Conservation (phyloP, 805 yeast genomes). For the Yamadazyma olivae region DNA sequence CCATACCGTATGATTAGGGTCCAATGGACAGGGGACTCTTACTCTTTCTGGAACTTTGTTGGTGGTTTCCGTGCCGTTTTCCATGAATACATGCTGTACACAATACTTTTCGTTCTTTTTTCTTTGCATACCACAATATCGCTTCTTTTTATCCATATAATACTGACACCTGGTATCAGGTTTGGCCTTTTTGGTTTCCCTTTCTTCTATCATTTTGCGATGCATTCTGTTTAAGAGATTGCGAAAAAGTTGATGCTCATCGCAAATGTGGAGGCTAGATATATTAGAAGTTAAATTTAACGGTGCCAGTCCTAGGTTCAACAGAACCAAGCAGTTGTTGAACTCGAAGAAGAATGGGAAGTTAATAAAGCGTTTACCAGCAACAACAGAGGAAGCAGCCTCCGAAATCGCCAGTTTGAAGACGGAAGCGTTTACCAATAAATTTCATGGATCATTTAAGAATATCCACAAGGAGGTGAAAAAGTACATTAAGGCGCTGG, state of each 20-base stretch:
- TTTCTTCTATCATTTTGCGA: not conserved
- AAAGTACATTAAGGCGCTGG: conserved; percentile 11
- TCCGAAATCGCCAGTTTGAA: conserved; percentile 45
- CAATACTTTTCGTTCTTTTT: conserved; percentile 50
- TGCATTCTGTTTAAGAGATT: no score
- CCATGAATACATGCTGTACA: conserved; percentile 57
- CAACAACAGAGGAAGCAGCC: conserved; percentile 40
- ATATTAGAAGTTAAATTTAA: conserved; percentile 50
- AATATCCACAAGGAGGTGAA: conserved; percentile 39
- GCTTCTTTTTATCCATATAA: conserved; percentile 45
- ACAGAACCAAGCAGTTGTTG: conserved; percentile 45
- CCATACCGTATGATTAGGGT: conserved; percentile 74
- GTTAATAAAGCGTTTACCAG: conserved; percentile 39
- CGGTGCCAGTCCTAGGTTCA: conserved; percentile 42
- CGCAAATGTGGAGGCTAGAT: conserved; percentile 48
- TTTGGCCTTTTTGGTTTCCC: not conserved
- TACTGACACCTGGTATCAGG: conserved; percentile 39
- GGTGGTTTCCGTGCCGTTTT: conserved; percentile 15
- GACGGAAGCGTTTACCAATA: conserved; percentile 43
- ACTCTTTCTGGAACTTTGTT: conserved; percentile 15
- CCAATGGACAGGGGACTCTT: conserved; percentile 74
- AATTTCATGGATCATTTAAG: conserved; percentile 44
- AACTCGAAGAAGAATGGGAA: conserved; percentile 43
- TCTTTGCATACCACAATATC: conserved; percentile 62
- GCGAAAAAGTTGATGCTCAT: not conserved